These are phyloP conservation scores for Pseudisothecium myosuroides DNA, from an alignment of 225 moss, liverwort and hornwort genomes.

Conservation along the genomic window DNA sequence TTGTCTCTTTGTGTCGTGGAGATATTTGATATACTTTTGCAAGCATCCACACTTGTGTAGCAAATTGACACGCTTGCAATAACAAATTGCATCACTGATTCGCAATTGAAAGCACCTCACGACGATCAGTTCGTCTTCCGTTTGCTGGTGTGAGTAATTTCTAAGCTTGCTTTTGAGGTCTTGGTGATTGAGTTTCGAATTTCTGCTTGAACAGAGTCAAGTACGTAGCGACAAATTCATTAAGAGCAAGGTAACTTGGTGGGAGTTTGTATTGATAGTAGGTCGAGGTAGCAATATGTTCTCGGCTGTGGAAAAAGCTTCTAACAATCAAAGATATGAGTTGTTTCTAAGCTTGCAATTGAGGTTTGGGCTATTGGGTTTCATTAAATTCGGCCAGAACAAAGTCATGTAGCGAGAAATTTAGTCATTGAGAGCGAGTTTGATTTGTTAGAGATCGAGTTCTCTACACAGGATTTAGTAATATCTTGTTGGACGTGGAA, in stretches of 20 bases:
- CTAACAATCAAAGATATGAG: background rate
- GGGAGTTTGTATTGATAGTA: too few relatives aligned
- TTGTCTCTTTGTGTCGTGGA: background rate
- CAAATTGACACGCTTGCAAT: background rate
- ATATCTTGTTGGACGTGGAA: background rate
- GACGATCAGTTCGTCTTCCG: background rate
- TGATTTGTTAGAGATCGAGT: background rate
- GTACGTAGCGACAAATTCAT: background rate
- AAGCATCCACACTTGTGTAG: background rate
- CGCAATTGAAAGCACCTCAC: too few relatives aligned
- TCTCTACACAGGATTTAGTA: background rate
- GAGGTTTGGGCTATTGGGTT: background rate
- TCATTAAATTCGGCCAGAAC: background rate
- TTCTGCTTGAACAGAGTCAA: background rate
- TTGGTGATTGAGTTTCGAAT: too few relatives aligned
- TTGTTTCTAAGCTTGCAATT: background rate
- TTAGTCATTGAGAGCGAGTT: too few relatives aligned
- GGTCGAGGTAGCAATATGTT: background rate
- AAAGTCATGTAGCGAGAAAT: background rate
- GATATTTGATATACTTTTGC: background rate
- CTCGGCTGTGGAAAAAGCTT: background rate
- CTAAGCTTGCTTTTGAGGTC: background rate
- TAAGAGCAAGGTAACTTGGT: background rate
- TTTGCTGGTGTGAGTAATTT: background rate
- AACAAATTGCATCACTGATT: background rate